Percentiles rank a stretch among this genome's conserved stretches.
Evolutionary conservation across 2,329 filamentous ascomycete species (phyloP).

Genomic region (Penicillium psychrosexuale): DNA sequence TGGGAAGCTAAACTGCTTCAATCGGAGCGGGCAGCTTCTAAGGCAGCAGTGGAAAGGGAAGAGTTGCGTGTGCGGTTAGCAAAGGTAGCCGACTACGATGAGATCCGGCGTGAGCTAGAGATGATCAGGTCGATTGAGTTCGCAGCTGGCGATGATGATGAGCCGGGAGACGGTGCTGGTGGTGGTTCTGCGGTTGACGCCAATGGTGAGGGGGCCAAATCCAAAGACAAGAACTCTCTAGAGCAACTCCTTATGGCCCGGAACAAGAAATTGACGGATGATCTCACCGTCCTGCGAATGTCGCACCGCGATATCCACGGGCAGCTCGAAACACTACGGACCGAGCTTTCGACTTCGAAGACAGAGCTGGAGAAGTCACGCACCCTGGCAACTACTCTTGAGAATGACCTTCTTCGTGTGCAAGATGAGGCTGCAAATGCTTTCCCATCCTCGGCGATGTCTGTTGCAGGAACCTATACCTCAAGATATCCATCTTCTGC

Average conservation of each 20-base stretch:
- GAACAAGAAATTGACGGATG: constrained; percentile 95
- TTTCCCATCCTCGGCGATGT: constrained; percentile 81
- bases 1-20: constrained; percentile 71
- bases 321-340: constrained; percentile 74
- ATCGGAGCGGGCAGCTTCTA: constrained; percentile 73
- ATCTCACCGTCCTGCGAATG: constrained; percentile 86
- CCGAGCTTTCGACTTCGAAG: constrained; percentile 78
- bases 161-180: constrained; percentile 45
- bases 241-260: constrained; percentile 87
- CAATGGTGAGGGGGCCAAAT: constrained; percentile 54
- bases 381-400: constrained; percentile 80
- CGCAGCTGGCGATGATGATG: constrained; percentile 71
- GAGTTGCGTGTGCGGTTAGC: constrained; percentile 74
- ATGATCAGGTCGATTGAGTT: constrained; percentile 98
- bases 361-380: constrained; percentile 82
- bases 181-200: constrained; percentile 24
- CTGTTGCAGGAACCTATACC: constrained; percentile 85
- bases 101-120: constrained; percentile 92
- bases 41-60: constrained; percentile 77
- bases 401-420: constrained; percentile 83
- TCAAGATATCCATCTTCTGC: constrained; percentile 73
- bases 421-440: constrained; percentile 80
- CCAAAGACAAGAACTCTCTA: constrained; percentile 69
- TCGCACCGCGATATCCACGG: constrained; percentile 89
- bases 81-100: constrained; percentile 91